Base-by-base conservation (phyloP, 2,329 filamentous ascomycete genomes). In the Phialocephala subalpina region DNA sequence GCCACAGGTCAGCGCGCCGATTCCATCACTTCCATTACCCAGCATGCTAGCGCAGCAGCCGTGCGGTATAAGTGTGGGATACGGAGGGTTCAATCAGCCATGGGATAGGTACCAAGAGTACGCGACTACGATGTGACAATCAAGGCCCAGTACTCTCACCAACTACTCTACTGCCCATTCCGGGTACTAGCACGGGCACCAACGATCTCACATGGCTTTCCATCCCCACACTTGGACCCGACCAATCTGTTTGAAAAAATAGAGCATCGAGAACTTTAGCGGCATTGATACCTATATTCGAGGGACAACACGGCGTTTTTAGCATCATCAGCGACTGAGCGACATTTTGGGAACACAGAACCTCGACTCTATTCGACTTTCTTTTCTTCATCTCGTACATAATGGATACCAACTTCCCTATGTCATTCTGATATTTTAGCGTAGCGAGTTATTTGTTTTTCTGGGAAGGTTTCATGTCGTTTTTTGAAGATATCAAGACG, bases 31-130 rank as follows among this genome's bases (percentile, higher is more conserved):
- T 55, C 92, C 94, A 58, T 84, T 97, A 62, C 94, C 94, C 52
- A 97, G 93, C 82, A 92, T 94, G 87, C 83, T 97, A 68, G 87
- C 92, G 73, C 89, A 91, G 68, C 93, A 93, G 78, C 84, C 88
- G 74, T 98, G 95, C 80, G 93, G 93, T 74, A 88, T 94, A 65
- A 90, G 90, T 76, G 84, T 90, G 67, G 90, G 89, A 67, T 94
- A 92, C 82, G 86, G 87, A 73, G 86, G 89, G 70, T 97, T 97
- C 78, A 92, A 92, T 73, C 67, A 69, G n/a, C 55, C 40, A 61
- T 97, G 93, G 92, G 93, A 92, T 78, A 86, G 91, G 47, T 93
- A 92, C 78, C 91, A 92, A 76, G 92, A 95, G 79, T 97, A 94
- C 78, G 86, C 92, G 73, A 90, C 92, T 69, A 94, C 91, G 72